Base-by-base conservation (phyloP, 208 protist genomes). In the Spongospora subterranea region DNA sequence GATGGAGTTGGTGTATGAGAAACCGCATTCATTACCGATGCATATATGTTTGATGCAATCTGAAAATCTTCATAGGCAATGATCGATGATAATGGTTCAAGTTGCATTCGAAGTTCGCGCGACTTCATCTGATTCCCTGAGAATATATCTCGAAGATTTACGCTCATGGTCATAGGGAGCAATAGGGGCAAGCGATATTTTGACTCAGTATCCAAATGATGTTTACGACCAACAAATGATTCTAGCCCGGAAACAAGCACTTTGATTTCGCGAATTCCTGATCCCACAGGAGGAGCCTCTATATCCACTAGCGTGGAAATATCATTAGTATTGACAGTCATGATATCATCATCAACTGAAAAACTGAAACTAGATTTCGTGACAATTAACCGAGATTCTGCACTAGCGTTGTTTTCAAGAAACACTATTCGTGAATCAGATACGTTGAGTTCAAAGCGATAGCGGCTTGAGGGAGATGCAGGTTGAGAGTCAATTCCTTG, bases 401-500 rank as follows among this genome's bases (percentile, higher is more conserved):
- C 35, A 45, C n/a, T 13, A 45, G 6, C 17, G n/a, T 40, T 82
- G 40, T 82, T 6, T 35, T 82, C 71, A n/a, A 82, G 6, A 43
- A 82, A 82, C n/a, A 82, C 71, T 6, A 82, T 82, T 45, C 71
- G 71, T 20, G 71, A 6, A 35, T 82, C 71, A 20, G 71, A 82
- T 43, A 82, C 71, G 71, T 43, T 82, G n/a, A 82, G 11, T 20
- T 40, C 71, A 6, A 6, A 82, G 17, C 71, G 71, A 82, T 6
- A 43, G 17, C 17, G 13, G 6, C 13, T n/a, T 82, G 71, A 6
- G 6, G n/a, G 71, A 39, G 71, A 6, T 17, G 71, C 6, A 40
- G 35, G 17, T 39, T 82, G 17, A 6, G 35, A 43, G 71, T 35
- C n/a, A n/a, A 20, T n/a, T 40, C 40, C 40, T 6, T 6, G 6